These are phyloP conservation scores for Picochlorum sp. DNA, from an alignment of 139 green algal species.

Conservation along the genomic window DNA sequence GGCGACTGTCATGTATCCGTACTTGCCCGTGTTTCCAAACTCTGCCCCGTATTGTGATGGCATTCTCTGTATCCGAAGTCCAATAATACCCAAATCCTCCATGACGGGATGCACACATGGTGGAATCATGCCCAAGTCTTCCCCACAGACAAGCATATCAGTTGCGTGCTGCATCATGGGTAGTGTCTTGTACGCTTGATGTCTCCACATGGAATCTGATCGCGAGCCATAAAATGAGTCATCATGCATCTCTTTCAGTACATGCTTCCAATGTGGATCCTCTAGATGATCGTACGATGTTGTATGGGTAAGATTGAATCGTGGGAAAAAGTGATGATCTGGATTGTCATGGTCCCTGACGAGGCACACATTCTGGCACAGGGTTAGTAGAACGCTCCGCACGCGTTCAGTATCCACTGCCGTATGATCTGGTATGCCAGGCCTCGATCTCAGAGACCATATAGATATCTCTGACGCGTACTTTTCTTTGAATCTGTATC, in stretches of 20 bases:
- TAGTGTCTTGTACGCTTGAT: conserved; percentile 69
- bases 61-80: conserved; percentile 89
- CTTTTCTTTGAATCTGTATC: conserved; percentile 39
- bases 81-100: conserved; percentile 79
- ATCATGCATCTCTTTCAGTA: conserved; percentile 69
- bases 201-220: conserved; percentile 71
- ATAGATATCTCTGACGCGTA: conserved; percentile 43
- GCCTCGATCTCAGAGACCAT: conserved; percentile 25
- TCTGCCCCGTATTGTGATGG: conserved; percentile 36
- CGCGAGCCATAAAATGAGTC: conserved; percentile 72
- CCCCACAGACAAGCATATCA: conserved; percentile 92
- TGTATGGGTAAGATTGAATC: conserved; percentile 67
- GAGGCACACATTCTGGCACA: conserved; percentile 82
- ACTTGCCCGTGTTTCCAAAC: conserved; percentile 59
- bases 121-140: conserved; percentile 91
- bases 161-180: conserved; percentile 68
- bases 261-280: conserved; percentile 30
- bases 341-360: conserved; percentile 58
- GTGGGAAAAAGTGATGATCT: conserved; percentile 47
- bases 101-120: conserved; percentile 83
- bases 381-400: conserved; percentile 59
- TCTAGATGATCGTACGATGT: conserved; percentile 68
- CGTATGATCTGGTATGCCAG: conserved; percentile 55
- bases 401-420: conserved; percentile 31
- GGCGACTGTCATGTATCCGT: conserved; percentile 75